Evolutionary conservation across 2,329 filamentous ascomycete species (phyloP).

Genomic region (Trichoderma sp.): DNA sequence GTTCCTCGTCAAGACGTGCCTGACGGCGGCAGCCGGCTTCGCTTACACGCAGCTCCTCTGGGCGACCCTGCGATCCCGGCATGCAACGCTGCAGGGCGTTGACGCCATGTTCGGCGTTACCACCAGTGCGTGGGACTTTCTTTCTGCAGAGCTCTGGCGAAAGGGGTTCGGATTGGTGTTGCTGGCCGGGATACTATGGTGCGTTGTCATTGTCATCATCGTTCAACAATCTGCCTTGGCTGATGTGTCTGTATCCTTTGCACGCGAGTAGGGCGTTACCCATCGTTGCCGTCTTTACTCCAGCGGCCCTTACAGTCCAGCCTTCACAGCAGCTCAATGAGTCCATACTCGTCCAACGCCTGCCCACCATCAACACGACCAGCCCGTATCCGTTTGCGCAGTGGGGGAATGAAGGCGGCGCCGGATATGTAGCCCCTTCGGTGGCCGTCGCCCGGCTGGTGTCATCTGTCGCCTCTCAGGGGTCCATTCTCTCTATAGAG

Average conservation of each 20-base stretch:
- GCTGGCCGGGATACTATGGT: not conserved
- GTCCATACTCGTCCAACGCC: not conserved
- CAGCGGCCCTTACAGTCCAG: not conserved
- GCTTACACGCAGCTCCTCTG: conserved; percentile 5
- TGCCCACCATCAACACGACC: not conserved
- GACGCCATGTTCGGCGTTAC: conserved; percentile 4
- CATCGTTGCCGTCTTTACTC: not conserved
- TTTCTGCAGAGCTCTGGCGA: not conserved
- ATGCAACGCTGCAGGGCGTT: not conserved
- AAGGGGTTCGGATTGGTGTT: conserved; percentile 3
- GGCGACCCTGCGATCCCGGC: not conserved
- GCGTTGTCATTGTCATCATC: not conserved
- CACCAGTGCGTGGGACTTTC: not conserved
- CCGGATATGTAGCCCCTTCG: conserved; percentile 1
- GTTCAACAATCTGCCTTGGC: not conserved
- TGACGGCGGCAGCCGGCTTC: not conserved
- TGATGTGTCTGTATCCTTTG: not conserved
- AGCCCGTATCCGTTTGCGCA: conserved; percentile 5
- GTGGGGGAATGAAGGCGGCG: not conserved
- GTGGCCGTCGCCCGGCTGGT: not conserved
- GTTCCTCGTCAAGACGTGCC: not conserved
- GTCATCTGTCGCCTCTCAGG: not conserved
- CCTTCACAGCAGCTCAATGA: not conserved
- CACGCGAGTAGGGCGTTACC: not conserved
- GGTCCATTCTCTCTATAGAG: not conserved